Percentiles rank a stretch among this genome's conserved stretches.
These are phyloP conservation scores for Suillus subaureus DNA, from an alignment of 768 basidiomycete species.

Conservation along the genomic window DNA sequence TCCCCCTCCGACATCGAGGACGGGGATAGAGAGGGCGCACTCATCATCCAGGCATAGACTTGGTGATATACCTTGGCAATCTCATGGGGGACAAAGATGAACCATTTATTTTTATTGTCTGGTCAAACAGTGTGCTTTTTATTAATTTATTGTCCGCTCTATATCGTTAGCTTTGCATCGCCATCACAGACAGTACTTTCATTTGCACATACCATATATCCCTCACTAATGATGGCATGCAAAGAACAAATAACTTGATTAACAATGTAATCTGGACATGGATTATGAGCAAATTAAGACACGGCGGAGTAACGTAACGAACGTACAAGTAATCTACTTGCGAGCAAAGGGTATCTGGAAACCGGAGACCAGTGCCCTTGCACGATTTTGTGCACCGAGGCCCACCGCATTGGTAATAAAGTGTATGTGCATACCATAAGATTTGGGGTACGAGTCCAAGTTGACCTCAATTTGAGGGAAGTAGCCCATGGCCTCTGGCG, in stretches of 20 bases:
- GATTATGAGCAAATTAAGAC: not conserved
- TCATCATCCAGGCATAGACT: conserved; percentile 52
- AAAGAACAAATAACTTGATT: conserved; percentile 15
- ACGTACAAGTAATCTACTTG: conserved; percentile 27
- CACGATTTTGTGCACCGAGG: conserved; percentile 86
- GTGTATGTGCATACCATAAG: conserved; percentile 92
- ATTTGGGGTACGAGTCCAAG: conserved; percentile 81
- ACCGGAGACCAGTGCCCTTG: conserved; percentile 84
- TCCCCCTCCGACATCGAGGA: conserved; percentile 23
- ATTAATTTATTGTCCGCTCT: conserved; percentile 21
- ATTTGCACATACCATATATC: conserved; percentile 31
- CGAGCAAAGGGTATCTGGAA: conserved; percentile 88
- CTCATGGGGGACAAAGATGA: conserved; percentile 26
- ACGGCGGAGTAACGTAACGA: not conserved
- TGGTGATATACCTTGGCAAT: conserved; percentile 67
- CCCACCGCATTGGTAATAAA: conserved; percentile 90
- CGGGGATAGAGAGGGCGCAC: conserved; percentile 38
- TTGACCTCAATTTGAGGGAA: conserved; percentile 98
- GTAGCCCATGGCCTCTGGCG: conserved; percentile 79
- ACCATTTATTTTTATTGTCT: conserved; percentile 7
- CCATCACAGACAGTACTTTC: conserved; percentile 30
- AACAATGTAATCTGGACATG: not conserved
- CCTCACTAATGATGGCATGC: conserved; percentile 26
- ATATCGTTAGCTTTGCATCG: conserved; percentile 21
- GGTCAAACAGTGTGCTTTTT: conserved; percentile 7